Percentiles rank a stretch among this genome's conserved stretches.
phyloP scores from a whole-genome alignment of 768 basidiomycete species.

The Grammothele lineata region DNA sequence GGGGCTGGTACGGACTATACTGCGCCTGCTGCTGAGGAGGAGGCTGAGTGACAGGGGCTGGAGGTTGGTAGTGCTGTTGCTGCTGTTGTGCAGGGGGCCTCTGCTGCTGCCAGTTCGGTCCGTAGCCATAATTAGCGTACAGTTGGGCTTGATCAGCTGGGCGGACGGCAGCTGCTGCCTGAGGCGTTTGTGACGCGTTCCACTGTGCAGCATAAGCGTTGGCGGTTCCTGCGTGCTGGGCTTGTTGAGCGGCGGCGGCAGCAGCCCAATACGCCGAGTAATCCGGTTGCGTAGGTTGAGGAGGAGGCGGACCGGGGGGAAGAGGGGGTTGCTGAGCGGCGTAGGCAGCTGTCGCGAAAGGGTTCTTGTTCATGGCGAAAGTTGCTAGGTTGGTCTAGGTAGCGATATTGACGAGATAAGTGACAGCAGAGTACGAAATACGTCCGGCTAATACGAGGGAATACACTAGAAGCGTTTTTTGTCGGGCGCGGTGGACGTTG shows the following conservation, averaged over 20 bases:
- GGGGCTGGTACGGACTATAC: slow-evolving; percentile 76
- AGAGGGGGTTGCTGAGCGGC: slow-evolving; percentile 71
- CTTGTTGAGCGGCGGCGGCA: slow-evolving; percentile 43
- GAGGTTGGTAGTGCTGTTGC: slow-evolving; percentile 49
- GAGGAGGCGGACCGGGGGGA: slow-evolving; percentile 75
- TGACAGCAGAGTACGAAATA: background rate
- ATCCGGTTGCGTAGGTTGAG: slow-evolving; percentile 63
- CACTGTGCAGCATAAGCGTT: slow-evolving; percentile 63
- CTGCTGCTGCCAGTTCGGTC: slow-evolving; percentile 53
- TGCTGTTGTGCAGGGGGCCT: slow-evolving; percentile 56
- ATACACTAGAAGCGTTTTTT: slow-evolving; percentile 2
- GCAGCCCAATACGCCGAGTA: slow-evolving; percentile 78
- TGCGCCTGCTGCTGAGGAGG: slow-evolving; percentile 52
- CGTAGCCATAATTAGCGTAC: slow-evolving; percentile 92
- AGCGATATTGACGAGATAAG: background rate
- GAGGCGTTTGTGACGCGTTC: slow-evolving; percentile 48
- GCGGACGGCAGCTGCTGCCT: slow-evolving; percentile 39
- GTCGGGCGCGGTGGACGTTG: background rate
- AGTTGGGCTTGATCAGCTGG: slow-evolving; percentile 79
- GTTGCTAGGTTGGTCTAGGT: slow-evolving; percentile 1
- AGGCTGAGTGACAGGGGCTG: slow-evolving; percentile 44
- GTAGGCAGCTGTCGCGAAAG: slow-evolving; percentile 67
- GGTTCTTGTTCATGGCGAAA: slow-evolving; percentile 74
- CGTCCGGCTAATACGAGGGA: slow-evolving; percentile 1
- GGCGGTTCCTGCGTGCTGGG: slow-evolving; percentile 44